A percentile compares a stretch with the other conserved stretches of the same genome.
Conservation (phyloP, 805 yeast species). For the Wickerhamiella kurtzmanii region DNA sequence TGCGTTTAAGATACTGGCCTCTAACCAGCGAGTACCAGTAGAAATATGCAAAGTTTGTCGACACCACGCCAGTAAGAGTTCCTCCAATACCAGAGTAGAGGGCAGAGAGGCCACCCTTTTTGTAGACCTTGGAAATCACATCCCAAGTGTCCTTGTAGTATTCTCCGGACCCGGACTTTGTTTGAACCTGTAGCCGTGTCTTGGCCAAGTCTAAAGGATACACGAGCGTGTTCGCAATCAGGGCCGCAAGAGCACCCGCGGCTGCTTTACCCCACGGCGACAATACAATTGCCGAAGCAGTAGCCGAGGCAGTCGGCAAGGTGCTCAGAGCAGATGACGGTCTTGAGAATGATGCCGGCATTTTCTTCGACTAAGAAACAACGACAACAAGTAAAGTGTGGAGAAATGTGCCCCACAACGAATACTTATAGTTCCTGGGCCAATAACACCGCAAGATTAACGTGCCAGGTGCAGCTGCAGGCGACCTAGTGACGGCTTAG, state of each 20-base stretch:
- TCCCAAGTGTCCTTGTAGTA: slow-evolving; percentile 46
- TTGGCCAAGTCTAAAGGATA: slow-evolving; percentile 73
- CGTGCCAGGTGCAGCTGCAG: background rate
- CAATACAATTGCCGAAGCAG: slow-evolving; percentile 13
- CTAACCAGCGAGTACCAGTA: slow-evolving; percentile 75
- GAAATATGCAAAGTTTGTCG: slow-evolving; percentile 70
- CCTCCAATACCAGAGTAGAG: slow-evolving; percentile 62
- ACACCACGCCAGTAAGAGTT: slow-evolving; percentile 55
- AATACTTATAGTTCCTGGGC: background rate
- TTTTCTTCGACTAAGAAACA: too few species aligned
- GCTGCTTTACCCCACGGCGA: slow-evolving; percentile 68
- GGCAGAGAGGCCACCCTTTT: slow-evolving; percentile 47
- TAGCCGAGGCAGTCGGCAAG: slow-evolving; percentile 4
- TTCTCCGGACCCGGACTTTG: slow-evolving; percentile 11
- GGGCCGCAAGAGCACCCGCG: slow-evolving; percentile 72
- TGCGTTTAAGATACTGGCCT: slow-evolving; percentile 36
- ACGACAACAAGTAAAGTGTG: background rate
- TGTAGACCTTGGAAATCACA: slow-evolving; percentile 44
- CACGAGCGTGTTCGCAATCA: slow-evolving; percentile 61
- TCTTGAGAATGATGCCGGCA: background rate
- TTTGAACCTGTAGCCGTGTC: slow-evolving; percentile 63
- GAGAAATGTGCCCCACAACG: background rate
- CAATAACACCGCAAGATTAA: background rate
- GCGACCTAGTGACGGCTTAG: background rate
- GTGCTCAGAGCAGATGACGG: background rate